Evolutionary conservation across 192 early-diverging fungal genomes (phyloP).

Genomic region (Backusella liffmaniae): DNA sequence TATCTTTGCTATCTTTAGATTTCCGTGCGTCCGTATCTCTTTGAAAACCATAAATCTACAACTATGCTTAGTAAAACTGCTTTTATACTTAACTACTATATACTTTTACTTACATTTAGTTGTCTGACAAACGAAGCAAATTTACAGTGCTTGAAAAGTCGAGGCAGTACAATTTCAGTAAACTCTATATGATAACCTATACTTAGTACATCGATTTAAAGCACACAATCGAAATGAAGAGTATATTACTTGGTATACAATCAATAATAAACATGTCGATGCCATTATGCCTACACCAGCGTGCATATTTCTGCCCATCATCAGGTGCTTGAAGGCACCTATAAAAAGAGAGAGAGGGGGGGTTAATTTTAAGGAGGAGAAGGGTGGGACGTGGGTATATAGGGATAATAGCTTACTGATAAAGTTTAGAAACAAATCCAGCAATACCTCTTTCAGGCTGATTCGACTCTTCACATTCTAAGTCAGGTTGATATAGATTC

Average conservation of each 20-base stretch:
- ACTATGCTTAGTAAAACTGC: background rate
- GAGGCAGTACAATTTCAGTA: conserved; percentile 43
- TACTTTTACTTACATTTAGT: conserved; percentile 37
- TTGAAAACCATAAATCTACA: conserved; percentile 50
- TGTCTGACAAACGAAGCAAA: conserved; percentile 51
- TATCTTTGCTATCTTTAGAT: conserved; percentile 45
- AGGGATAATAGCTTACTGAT: conserved; percentile 30
- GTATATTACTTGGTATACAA: conserved; percentile 36
- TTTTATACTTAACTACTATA: background rate
- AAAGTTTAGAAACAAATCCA: conserved; percentile 40
- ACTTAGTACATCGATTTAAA: background rate
- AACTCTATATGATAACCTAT: conserved; percentile 32
- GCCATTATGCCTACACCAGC: conserved; percentile 35
- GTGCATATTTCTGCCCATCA: conserved; percentile 37
- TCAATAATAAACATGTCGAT: conserved; percentile 45
- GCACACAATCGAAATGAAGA: background rate
- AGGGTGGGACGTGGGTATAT: background rate
- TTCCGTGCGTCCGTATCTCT: conserved; percentile 49
- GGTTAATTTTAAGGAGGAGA: background rate
- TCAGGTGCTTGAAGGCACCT: conserved; percentile 36
- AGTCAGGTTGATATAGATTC: background rate
- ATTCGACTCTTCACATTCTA: conserved; percentile 19
- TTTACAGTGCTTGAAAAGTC: conserved; percentile 49
- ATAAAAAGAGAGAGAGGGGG: background rate
- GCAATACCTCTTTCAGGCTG: conserved; percentile 28